Base-by-base conservation (phyloP, 192 early-diverging fungal genomes). In the Coemansia sp. region DNA sequence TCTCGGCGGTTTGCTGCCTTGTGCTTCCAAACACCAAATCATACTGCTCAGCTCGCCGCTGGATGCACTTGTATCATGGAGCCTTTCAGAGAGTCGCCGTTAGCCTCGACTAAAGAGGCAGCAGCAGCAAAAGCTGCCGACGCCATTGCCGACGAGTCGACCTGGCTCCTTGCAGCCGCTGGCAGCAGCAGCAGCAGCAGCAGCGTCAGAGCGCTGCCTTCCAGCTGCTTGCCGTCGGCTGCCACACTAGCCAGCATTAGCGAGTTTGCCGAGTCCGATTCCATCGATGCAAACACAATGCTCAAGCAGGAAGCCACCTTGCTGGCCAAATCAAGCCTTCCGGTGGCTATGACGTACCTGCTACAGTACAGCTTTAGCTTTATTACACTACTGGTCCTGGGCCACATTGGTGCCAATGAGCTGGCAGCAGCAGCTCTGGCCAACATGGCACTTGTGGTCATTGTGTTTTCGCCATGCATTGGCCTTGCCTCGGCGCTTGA, bases 401-500 rank as follows among this genome's bases (percentile, higher is more conserved):
- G 88, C 7, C 86, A 84, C 52, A 67, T 86, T 29, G 81, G 82
- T n/a, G 51, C 83, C 17, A 63, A 75, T 29, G 84, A 89, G 70
- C 65, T 91, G 21, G 87, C 85, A 5, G 85, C 86, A 0, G 77
- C 86, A 0, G 83, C 87, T 3, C 65, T 91, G 48, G 86, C 75
- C 7, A 81, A 83, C 39, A 89, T 89, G 87, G 86, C 84, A 49
- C 83, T 85, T 5, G 77, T 83, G 3, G 83, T 90, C 10, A 78
- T 82, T 2, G 83, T 83, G 10, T 87, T 81, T 63, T 82, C 83
- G 34, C 77, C 89, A 30, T 79, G 79, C 5, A 78, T 88, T 25
- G 90, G 90, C 9, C 77, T 85, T 19, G 77, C 83, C 4, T 81
- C 87, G 2, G 88, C 89, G 0, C 70, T 92, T 11, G 90, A 92